Conservation (phyloP, 2,329 filamentous ascomycete genomes). For the Aspergillus arachidicola region DNA sequence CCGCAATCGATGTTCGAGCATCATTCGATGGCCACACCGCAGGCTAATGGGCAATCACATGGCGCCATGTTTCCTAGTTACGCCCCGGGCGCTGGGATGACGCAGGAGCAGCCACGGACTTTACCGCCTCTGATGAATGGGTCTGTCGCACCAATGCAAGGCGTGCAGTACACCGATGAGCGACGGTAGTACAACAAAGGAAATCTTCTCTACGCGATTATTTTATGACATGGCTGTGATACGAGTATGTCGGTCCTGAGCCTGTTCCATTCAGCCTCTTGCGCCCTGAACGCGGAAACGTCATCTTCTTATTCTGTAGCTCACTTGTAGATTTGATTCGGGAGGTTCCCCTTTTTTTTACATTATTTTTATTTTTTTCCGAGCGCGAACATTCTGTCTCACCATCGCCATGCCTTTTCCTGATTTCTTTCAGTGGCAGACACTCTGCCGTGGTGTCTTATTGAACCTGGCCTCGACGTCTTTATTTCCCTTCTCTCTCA, state of each 20-base stretch:
- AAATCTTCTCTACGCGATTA: conserved; percentile 1
- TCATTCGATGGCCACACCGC: conserved; percentile 36
- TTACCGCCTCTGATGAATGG: conserved; percentile 52
- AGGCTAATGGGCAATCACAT: conserved; percentile 38
- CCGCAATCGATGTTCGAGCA: conserved; percentile 38
- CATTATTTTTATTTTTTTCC: conserved; percentile 10
- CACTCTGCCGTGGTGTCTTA: neutral
- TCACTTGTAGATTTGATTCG: conserved; percentile 23
- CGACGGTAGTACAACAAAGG: conserved; percentile 36
- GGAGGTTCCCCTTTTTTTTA: conserved; percentile 19
- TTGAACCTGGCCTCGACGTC: neutral
- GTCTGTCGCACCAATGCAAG: conserved; percentile 50
- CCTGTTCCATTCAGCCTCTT: neutral
- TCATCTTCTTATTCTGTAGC: conserved; percentile 10
- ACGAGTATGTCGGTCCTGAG: conserved; percentile 9
- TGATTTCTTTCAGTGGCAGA: neutral
- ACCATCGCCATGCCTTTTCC: conserved; percentile 7
- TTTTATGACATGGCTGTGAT: neutral
- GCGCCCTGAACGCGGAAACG: conserved; percentile 9
- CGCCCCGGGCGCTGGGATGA: conserved; percentile 29
- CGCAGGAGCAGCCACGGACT: conserved; percentile 49
- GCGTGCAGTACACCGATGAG: conserved; percentile 54
- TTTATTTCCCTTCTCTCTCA: conserved; percentile 4
- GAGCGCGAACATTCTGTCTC: conserved; percentile 6
- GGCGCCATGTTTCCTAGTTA: conserved; percentile 34